phyloP scores from a whole-genome alignment of 2,329 filamentous ascomycete species.

The Ceratocystis papillata region DNA sequence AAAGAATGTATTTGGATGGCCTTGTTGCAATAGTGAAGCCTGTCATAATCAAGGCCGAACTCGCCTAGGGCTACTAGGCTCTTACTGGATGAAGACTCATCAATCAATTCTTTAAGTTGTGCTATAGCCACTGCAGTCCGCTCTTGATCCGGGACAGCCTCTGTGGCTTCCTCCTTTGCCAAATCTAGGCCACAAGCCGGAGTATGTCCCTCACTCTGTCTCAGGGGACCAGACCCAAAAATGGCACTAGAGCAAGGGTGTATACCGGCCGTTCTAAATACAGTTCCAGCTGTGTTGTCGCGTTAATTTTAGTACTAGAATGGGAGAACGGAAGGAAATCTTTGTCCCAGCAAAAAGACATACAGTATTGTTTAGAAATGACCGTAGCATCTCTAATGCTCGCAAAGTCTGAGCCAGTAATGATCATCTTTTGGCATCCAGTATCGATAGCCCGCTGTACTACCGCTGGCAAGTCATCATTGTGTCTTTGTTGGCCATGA shows the following conservation, averaged over 20 bases:
- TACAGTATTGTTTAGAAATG: conserved; percentile 64
- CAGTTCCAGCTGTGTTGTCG: conserved; percentile 51
- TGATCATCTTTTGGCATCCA: conserved; percentile 80
- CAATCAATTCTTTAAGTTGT: conserved; percentile 54
- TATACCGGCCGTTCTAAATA: conserved; percentile 85
- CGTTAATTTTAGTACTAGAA: conserved; percentile 23
- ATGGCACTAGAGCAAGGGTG: conserved; percentile 80
- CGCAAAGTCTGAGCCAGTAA: conserved; percentile 78
- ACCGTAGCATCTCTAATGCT: conserved; percentile 66
- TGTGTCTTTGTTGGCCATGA: conserved; percentile 65
- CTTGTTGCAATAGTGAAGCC: conserved; percentile 69
- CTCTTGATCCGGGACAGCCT: conserved; percentile 33
- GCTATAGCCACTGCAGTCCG: conserved; percentile 43
- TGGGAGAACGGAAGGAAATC: neutral
- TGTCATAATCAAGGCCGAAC: conserved; percentile 92
- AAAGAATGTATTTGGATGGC: conserved; percentile 78
- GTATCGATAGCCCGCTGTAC: conserved; percentile 65
- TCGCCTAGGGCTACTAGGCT: conserved; percentile 77
- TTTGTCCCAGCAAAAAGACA: conserved; percentile 6
- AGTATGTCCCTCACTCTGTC: conserved; percentile 39
- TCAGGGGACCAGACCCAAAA: conserved; percentile 50
- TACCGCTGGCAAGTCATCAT: conserved; percentile 63
- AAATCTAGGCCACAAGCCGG: conserved; percentile 46
- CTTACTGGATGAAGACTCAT: conserved; percentile 43
- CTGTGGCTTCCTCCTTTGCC: conserved; percentile 40